Base-by-base conservation (phyloP, 306 rosid genomes). In the Quercus dentata region DNA sequence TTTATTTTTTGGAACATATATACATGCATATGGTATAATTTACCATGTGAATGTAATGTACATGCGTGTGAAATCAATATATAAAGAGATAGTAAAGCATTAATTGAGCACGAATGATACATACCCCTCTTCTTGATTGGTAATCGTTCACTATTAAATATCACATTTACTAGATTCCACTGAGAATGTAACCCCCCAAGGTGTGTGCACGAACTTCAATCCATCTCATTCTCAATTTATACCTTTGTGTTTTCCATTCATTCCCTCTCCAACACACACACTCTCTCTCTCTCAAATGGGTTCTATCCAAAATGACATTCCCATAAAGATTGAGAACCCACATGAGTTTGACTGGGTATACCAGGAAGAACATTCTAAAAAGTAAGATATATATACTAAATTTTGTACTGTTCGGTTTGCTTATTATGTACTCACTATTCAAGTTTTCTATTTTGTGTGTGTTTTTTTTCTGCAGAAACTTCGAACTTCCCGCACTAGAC, bases 181-280 rank as follows among this genome's bases (percentile, higher is more conserved):
- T 51, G 27, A 72, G 86, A 74, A 78, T 56, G 87, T 88, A 88
- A 93, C 89, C 82, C 88, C 86, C 78, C 46, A 1, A 74, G 9
- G 19, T 23, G 62, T 67, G 74, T 61, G 73, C 88, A 77, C 84
- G 51, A 75, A 76, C 81, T 61, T 58, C 79, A 77, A 69, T 54
- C 52, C 78, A 7, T 71, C 71, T 52, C 65, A 13, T 56, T 46
- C 73, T 62, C 74, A 56, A 28, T 70, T 33, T 79, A 70, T 57
- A 61, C 21, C 19, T 74, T 74, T 21, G 15, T 15, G 1, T 23
- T 21, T 56, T 20, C 38, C 23, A 19, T 56, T 56, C 27, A 74
- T 63, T 27, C 41, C 17, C 30, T 19, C 15, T 23, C 27, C 4
- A 33, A 4, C 21, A 27, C 63, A 8, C 46, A 41, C 11, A 38